Evolutionary conservation across 2,329 filamentous ascomycete genomes (phyloP), one percentile per base, ranked within the genome.

Genomic region (Botryotinia narcissicola): DNA sequence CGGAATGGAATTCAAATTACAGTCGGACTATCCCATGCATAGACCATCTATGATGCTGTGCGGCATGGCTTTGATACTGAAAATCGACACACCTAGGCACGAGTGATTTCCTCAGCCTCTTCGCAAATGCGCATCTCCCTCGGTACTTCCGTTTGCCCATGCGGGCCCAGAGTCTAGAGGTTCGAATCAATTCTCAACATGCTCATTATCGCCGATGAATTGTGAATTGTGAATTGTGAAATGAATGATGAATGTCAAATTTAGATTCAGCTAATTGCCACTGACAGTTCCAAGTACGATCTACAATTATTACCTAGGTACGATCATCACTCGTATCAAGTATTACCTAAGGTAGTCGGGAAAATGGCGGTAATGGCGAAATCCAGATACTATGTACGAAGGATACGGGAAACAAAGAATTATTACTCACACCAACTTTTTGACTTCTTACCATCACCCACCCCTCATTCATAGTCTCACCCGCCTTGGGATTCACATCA

Each of bases 11-110:
- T 73, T 61, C 60, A 59, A 54, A 71, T 64, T 59, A 70, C 71
- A 64, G 60, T 42, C 54, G 20, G 29, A 63, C 59, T 54, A 71
- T 64, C 66, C 70, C 69, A 75, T 77, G 76, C 76, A 78, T 76
- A 72, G 73, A 54, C 73, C 78, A 57, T 60, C 60, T 67, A 62
- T 74, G 74, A 77, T 76, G 68, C 77, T 75, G 77, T 77, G 77
- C 76, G 72, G 67, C 71, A 72, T 62, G 74, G 63, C 62, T 67
- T 60, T 72, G 71, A 59, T 60, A 14, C 40, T 18, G 25, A 32
- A 29, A 54, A 25, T 62, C 51, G 51, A 57, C n/a, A 29, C 14
- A 32, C 46, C 62, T 18, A 46, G 48, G 59, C 35, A 32, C 61
- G 35, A 48, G 51, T 48, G 66, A 70, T 57, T 63, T 63, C 35